phyloP scores from a whole-genome alignment of 1,284 basidiomycete genomes.

The Waitea zeae region DNA sequence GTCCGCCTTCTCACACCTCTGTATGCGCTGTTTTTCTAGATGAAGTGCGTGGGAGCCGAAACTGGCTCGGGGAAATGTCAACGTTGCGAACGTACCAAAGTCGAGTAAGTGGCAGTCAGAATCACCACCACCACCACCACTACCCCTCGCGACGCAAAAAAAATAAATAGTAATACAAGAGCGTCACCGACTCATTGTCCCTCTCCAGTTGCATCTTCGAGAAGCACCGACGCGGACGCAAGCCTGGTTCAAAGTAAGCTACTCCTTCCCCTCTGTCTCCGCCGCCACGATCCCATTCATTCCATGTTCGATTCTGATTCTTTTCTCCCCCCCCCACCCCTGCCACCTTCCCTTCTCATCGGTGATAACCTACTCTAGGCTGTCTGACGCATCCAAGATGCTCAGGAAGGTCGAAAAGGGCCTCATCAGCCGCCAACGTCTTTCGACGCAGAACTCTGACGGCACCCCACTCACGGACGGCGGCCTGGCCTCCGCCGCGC shows the following conservation, averaged over 20 bases:
- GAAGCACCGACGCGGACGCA: constrained; percentile 70
- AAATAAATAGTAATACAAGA: constrained; percentile 6
- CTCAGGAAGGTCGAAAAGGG: constrained; percentile 70
- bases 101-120: constrained; percentile 54
- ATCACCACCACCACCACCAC: too few species aligned
- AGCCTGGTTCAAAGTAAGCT: constrained; percentile 71
- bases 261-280: constrained; percentile 5
- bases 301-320: too few species aligned
- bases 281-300: too few species aligned
- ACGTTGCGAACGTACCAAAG: constrained; percentile 60
- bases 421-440: constrained; percentile 40
- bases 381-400: constrained; percentile 77
- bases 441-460: constrained; percentile 13
- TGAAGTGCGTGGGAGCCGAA: constrained; percentile 77
- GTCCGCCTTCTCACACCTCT: constrained; percentile 9
- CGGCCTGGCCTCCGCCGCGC: neutral
- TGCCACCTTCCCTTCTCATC: too few species aligned
- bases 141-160: too few species aligned
- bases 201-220: constrained; percentile 55
- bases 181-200: constrained; percentile 7
- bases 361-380: too few species aligned
- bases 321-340: too few species aligned
- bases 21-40: too few species aligned
- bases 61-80: constrained; percentile 61
- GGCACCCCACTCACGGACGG: constrained; percentile 14